These are phyloP conservation scores for Penicillium pancosmium DNA, from an alignment of 495 filamentous ascomycete genomes.

Conservation along the genomic window DNA sequence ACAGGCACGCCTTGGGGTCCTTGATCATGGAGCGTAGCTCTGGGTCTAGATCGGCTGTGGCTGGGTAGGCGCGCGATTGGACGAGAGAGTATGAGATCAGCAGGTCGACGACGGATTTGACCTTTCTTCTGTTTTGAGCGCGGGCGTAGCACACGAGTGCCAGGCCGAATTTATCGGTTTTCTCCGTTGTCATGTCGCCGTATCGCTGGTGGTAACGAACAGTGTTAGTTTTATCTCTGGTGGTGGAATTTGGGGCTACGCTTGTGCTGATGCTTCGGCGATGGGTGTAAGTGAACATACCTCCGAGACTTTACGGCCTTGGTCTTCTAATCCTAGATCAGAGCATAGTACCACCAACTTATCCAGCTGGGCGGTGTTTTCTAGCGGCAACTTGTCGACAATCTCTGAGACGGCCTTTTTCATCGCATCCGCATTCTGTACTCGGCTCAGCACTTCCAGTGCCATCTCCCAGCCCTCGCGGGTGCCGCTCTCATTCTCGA, in stretches of 20 bases:
- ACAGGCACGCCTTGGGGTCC: conserved; percentile 66
- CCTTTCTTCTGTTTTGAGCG: conserved; percentile 70
- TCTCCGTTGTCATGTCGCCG: conserved; percentile 67
- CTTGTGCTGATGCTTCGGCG: neutral
- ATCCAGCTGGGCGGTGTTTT: conserved; percentile 69
- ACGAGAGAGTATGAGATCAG: conserved; percentile 84
- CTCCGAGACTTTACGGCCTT: conserved; percentile 74
- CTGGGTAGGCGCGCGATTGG: conserved; percentile 77
- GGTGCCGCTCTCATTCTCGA: conserved; percentile 40
- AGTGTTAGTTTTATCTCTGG: conserved; percentile 11
- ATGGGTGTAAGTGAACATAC: conserved; percentile 49
- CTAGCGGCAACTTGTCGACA: conserved; percentile 63
- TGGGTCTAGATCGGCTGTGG: conserved; percentile 65
- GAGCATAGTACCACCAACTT: conserved; percentile 72
- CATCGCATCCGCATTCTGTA: conserved; percentile 66
- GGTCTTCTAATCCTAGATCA: conserved; percentile 66
- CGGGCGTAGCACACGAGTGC: conserved; percentile 86
- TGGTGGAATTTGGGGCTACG: too few species aligned
- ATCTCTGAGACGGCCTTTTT: conserved; percentile 69
- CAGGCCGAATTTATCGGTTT: conserved; percentile 73
- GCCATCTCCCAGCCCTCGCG: conserved; percentile 86
- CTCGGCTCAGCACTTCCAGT: conserved; percentile 71
- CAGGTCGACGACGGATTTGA: conserved; percentile 80
- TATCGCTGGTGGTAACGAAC: conserved; percentile 58
- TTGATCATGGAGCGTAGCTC: conserved; percentile 65